These are phyloP conservation scores for Comarum palustre DNA, from an alignment of 306 rosid genomes.

Conservation along the genomic window DNA sequence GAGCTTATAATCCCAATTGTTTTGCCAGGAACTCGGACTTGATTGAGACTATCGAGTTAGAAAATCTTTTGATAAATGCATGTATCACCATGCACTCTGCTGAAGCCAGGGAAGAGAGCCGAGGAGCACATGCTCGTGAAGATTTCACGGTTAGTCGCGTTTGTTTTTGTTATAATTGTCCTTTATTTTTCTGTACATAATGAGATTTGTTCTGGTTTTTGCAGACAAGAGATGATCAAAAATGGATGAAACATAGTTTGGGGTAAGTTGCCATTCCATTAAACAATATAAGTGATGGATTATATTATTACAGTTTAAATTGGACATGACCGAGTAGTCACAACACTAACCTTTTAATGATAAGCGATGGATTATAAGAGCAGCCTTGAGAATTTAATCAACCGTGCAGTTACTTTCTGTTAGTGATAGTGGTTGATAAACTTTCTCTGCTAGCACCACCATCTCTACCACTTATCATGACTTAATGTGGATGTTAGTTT, in stretches of 20 bases:
- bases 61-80: constrained; percentile 88
- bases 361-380: background rate
- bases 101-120: constrained; percentile 93
- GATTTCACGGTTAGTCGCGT: constrained; percentile 55
- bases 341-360: no score
- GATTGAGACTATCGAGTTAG: constrained; percentile 81
- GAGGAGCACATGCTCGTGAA: constrained; percentile 97
- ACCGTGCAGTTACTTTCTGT: background rate
- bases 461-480: background rate
- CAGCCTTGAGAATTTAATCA: background rate
- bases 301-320: no score
- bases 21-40: constrained; percentile 76
- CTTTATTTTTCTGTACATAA: constrained; percentile 10
- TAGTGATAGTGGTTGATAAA: background rate
- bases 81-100: constrained; percentile 88
- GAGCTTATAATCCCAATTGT: constrained; percentile 1
- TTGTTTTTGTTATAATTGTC: background rate
- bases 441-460: background rate
- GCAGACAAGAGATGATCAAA: constrained; percentile 92
- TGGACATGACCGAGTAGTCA: no score
- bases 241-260: constrained; percentile 87
- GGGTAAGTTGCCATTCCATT: constrained; percentile 52
- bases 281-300: no score
- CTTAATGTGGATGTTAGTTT: background rate
- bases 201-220: constrained; percentile 32